Evolutionary conservation across 805 yeast species (phyloP).

Genomic region (Naumovozyma dairenensis): DNA sequence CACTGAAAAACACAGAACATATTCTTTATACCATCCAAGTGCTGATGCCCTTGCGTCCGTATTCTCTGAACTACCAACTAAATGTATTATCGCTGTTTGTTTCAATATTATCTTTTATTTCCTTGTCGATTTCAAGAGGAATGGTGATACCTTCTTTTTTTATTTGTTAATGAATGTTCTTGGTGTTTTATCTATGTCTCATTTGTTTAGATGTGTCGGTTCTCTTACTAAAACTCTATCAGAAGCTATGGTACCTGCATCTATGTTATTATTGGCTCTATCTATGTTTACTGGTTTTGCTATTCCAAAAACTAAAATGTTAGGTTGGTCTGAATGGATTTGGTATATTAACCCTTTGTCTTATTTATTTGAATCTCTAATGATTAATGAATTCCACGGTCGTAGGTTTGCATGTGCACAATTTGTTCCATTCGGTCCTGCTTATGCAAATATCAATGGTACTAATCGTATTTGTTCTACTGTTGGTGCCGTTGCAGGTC

Average conservation of each 20-base stretch:
- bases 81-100: slow-evolving; percentile 33
- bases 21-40: slow-evolving; percentile 49
- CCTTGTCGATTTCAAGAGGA: slow-evolving; percentile 42
- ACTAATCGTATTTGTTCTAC: slow-evolving; percentile 36
- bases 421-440: slow-evolving; percentile 37
- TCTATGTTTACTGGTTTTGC: slow-evolving; percentile 36
- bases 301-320: slow-evolving; percentile 35
- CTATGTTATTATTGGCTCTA: slow-evolving; percentile 31
- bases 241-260: slow-evolving; percentile 38
- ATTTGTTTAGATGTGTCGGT: slow-evolving; percentile 36
- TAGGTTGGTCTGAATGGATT: slow-evolving; percentile 41
- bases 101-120: slow-evolving; percentile 46
- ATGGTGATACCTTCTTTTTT: slow-evolving; percentile 47
- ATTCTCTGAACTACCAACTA: slow-evolving; percentile 48
- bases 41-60: slow-evolving; percentile 58
- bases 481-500: slow-evolving; percentile 43
- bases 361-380: slow-evolving; percentile 36
- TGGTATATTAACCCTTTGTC: slow-evolving; percentile 35
- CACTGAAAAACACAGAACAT: slow-evolving; percentile 49
- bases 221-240: slow-evolving; percentile 31
- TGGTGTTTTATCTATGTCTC: slow-evolving; percentile 47
- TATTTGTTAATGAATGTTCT: slow-evolving; percentile 36
- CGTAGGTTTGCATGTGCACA: slow-evolving; percentile 29
- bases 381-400: slow-evolving; percentile 36
- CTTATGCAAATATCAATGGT: slow-evolving; percentile 25